Base-by-base conservation (phyloP, 2,329 filamentous ascomycete species). In the Dactylonectria estremocensis region DNA sequence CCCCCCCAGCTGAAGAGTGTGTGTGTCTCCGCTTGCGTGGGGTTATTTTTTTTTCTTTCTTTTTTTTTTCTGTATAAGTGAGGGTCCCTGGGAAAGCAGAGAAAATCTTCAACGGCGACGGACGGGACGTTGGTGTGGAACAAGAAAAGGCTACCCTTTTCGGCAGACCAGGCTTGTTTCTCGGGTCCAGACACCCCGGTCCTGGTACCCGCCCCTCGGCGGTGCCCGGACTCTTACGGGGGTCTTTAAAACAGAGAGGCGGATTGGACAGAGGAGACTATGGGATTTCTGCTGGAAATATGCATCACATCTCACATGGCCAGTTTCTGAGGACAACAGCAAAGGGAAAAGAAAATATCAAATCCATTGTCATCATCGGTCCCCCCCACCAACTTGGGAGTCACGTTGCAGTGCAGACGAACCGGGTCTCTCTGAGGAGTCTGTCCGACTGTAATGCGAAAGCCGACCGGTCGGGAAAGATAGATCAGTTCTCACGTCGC, bases 131-230 rank as follows among this genome's bases (percentile, higher is more conserved):
- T 59, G 46, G 61, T 46, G 62, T 59, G 55, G 62, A 14, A 14
- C 14, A 18, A 46, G n/a, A 20, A 28, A 7, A 28, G 24, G 62
- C 8, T 48, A 24, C 14, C 28, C 18, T 31, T 18, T 55, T 67
- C 64, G 64, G 64, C 64, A 67, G 59, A 55, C n/a, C n/a, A 31
- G 33, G 49, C 20, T 43, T 28, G 62, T 60, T 28, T 28, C 57
- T 66, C 62, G 66, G 66, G 54, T 43, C 49, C 64, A 20, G 53
- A 9, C 33, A 59, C 55, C 65, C 71, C 57, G 56, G 69, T 69
- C 66, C 64, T 8, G 37, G 57, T 40, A 61, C 68, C 68, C 69
- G 69, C 69, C 48, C 61, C 61, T 71, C 69, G 68, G 55, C 68
- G 69, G 63, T 11, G 60, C 20, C 65, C 69, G 69, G 67, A 40